Base-by-base conservation (phyloP, 768 basidiomycete genomes). In the Pholiota molesta region DNA sequence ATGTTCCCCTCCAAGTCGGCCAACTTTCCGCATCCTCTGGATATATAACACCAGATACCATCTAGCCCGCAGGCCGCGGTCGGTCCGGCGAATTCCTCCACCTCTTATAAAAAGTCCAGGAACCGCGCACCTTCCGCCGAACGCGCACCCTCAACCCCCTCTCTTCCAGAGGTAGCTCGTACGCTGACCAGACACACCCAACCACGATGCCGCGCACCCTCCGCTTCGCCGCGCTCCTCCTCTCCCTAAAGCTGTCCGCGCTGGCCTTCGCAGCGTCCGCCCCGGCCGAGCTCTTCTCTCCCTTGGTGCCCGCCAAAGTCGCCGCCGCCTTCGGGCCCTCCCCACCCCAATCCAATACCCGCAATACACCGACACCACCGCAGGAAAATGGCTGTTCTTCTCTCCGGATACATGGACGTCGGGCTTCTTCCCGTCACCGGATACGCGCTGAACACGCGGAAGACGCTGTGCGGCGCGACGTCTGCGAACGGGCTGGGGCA, bases 331-430 rank as follows among this genome's bases (percentile, higher is more conserved):
- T 84, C 37, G 74, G 82, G 65, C 78, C 9, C 71, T 79, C 16
- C 76, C 81, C 26, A 66, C n/a, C 78, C 84, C 2, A n/a, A 70
- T 80, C 31, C 65, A 77, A 55, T 86, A 87, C 69, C 89, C 89
- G 0, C 84, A 89, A 63, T 88, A 83, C 64, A 91, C 89, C 3
- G 79, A 82, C 59, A 63, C 69, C 3, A 55, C 62, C 23, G 68
- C 63, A 0, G 88, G 88, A 0, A 66, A 71, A 2, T 90, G 88
- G 88, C 71, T 75, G 6, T 80, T 76, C 64, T 85, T 87, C 72
- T 49, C 61, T 5, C 80, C 86, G 0, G 79, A 88, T 64, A 83
- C 82, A 2, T 90, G 89, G 88, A 87, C 87, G 0, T 83, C 86
- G 1, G 88, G 87, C 0, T 90, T 90, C 77, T 86, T 90, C 71